These are phyloP conservation scores for Teunomyces atbi DNA, from an alignment of 805 yeast species.

Conservation along the genomic window DNA sequence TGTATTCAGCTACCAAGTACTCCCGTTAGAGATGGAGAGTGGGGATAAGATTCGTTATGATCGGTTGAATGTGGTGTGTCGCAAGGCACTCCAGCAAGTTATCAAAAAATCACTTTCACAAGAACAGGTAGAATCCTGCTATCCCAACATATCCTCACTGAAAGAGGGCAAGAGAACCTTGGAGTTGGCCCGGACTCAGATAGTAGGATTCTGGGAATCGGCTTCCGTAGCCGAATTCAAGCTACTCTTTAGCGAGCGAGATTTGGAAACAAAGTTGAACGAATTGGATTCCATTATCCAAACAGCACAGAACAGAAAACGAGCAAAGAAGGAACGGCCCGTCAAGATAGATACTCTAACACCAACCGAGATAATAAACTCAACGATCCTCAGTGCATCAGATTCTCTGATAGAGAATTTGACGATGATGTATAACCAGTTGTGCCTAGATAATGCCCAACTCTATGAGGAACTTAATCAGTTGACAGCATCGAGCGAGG, in stretches of 20 bases:
- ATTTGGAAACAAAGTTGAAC: constrained; percentile 42
- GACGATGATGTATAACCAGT: constrained; percentile 34
- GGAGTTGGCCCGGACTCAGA: constrained; percentile 50
- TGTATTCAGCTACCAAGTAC: background rate
- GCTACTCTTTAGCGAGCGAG: constrained; percentile 49
- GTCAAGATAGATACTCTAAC: constrained; percentile 24
- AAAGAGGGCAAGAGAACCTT: constrained; percentile 46
- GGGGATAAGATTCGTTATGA: constrained; percentile 42
- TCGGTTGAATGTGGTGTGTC: constrained; percentile 49
- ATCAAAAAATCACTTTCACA: constrained; percentile 46
- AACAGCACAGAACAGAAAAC: constrained; percentile 35
- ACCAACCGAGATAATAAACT: constrained; percentile 33
- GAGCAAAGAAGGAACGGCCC: constrained; percentile 8
- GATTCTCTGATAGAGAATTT: constrained; percentile 26
- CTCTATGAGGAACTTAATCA: constrained; percentile 21
- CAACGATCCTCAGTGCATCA: constrained; percentile 22
- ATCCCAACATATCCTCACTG: constrained; percentile 49
- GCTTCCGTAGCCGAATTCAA: constrained; percentile 53
- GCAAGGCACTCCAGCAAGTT: constrained; percentile 54
- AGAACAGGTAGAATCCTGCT: constrained; percentile 53
- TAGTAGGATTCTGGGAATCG: constrained; percentile 49
- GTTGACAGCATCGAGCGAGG: constrained; percentile 19
- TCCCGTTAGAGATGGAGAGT: background rate
- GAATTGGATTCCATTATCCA: constrained; percentile 48
- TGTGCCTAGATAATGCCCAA: constrained; percentile 34